phyloP scores from a whole-genome alignment of 2,329 filamentous ascomycete species.

The Aspergillus brasiliensis region DNA sequence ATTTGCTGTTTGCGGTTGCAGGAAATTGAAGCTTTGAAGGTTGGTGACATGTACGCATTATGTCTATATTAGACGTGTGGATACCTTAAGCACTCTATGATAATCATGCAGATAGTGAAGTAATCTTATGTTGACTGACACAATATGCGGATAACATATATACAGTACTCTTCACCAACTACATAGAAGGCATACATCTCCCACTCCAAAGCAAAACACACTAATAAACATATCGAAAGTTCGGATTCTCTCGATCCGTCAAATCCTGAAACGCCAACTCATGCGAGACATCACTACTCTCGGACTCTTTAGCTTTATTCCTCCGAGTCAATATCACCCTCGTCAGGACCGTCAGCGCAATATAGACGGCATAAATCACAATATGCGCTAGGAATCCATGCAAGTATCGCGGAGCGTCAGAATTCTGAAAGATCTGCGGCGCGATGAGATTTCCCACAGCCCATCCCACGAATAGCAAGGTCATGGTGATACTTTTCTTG shows the following conservation, averaged over 20 bases:
- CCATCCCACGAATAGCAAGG: constrained; percentile 61
- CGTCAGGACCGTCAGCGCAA: constrained; percentile 6
- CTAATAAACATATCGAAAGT: constrained; percentile 22
- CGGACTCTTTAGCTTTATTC: background rate
- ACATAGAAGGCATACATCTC: too few species aligned
- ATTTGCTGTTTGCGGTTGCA: too few species aligned
- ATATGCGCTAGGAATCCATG: constrained; percentile 21
- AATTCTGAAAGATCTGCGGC: constrained; percentile 16
- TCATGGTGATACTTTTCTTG: constrained; percentile 66
- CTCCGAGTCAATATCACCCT: background rate
- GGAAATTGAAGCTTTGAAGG: too few species aligned
- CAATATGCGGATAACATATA: too few species aligned
- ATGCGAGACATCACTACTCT: constrained; percentile 6
- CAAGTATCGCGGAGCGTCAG: constrained; percentile 18
- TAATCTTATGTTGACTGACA: too few species aligned
- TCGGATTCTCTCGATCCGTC: constrained; percentile 20
- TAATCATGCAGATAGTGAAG: too few species aligned
- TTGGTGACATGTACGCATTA: too few species aligned
- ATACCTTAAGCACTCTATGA: too few species aligned
- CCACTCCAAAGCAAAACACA: too few species aligned
- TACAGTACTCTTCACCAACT: too few species aligned
- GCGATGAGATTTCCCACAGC: constrained; percentile 20
- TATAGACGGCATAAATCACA: constrained; percentile 20
- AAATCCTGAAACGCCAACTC: constrained; percentile 20
- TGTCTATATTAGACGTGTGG: too few species aligned